A percentile compares a stretch with the other conserved stretches of the same genome.
Evolutionary conservation across 83 land plant species (phyloP).

Genomic region (Thuja plicata): DNA sequence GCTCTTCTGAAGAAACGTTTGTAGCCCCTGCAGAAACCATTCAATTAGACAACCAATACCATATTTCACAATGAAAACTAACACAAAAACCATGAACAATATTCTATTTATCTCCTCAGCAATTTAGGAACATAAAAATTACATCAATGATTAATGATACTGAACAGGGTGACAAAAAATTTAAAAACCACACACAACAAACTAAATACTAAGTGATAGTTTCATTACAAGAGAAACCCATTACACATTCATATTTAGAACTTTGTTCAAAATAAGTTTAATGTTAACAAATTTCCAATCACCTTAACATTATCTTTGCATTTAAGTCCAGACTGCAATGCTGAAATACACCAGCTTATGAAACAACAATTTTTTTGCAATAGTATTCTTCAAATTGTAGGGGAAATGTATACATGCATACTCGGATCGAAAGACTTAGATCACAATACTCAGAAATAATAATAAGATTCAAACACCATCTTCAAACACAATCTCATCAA

Average conservation of each 20-base stretch:
- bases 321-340: background rate
- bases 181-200: background rate
- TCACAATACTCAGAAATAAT: too few relatives aligned
- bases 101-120: background rate
- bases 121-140: background rate
- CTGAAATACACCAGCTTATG: too few relatives aligned
- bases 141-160: background rate
- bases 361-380: too few relatives aligned
- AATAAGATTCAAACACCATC: too few relatives aligned
- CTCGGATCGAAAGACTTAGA: too few relatives aligned
- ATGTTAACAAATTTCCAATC: background rate
- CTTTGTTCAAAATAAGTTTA: background rate
- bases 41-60: background rate
- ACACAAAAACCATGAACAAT: background rate
- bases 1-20: conserved; percentile 79
- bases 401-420: too few relatives aligned
- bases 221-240: background rate
- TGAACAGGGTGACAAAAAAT: background rate
- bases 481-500: too few relatives aligned
- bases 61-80: background rate
- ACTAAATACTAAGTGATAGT: background rate
- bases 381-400: too few relatives aligned
- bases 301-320: background rate
- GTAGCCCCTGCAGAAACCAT: conserved; percentile 66
- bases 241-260: background rate